Evolutionary conservation across 805 yeast genomes (phyloP).

Genomic region (Candida incommunis): DNA sequence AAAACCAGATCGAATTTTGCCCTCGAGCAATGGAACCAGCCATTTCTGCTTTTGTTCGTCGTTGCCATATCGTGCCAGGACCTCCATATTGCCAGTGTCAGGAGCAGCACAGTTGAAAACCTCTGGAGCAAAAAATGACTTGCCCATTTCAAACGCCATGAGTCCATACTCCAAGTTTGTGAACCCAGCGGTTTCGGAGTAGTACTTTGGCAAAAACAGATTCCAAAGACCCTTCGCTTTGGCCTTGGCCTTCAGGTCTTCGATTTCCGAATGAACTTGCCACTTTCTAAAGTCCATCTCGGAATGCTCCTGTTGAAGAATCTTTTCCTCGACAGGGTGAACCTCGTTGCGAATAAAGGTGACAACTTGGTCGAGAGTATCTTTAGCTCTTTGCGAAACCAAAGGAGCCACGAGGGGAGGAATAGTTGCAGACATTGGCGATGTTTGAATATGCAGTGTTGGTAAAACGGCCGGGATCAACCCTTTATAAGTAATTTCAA

Average conservation of each 20-base stretch:
- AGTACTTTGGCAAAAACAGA: slow-evolving; percentile 35
- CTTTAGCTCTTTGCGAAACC: slow-evolving; percentile 23
- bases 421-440: too few species aligned
- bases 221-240: slow-evolving; percentile 44
- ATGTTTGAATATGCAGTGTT: too few species aligned
- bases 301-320: slow-evolving; percentile 22
- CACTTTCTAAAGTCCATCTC: slow-evolving; percentile 32
- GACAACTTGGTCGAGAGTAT: slow-evolving; percentile 24
- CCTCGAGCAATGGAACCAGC: slow-evolving; percentile 39
- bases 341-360: slow-evolving; percentile 43
- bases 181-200: slow-evolving; percentile 41
- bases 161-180: slow-evolving; percentile 50
- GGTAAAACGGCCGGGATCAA: too few species aligned
- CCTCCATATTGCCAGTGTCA: slow-evolving; percentile 50
- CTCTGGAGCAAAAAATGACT: slow-evolving; percentile 40
- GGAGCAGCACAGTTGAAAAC: slow-evolving; percentile 49
- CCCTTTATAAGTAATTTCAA: too few species aligned
- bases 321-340: slow-evolving; percentile 39
- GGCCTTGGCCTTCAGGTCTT: slow-evolving; percentile 39
- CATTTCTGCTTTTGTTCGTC: slow-evolving; percentile 31
- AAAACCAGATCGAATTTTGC: slow-evolving; percentile 45
- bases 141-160: slow-evolving; percentile 50
- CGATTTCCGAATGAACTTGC: slow-evolving; percentile 29
- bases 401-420: slow-evolving; percentile 7
- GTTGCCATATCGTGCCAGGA: slow-evolving; percentile 27